Evolutionary conservation across 2,329 filamentous ascomycete genomes (phyloP).

Genomic region (Fusarium redolens): DNA sequence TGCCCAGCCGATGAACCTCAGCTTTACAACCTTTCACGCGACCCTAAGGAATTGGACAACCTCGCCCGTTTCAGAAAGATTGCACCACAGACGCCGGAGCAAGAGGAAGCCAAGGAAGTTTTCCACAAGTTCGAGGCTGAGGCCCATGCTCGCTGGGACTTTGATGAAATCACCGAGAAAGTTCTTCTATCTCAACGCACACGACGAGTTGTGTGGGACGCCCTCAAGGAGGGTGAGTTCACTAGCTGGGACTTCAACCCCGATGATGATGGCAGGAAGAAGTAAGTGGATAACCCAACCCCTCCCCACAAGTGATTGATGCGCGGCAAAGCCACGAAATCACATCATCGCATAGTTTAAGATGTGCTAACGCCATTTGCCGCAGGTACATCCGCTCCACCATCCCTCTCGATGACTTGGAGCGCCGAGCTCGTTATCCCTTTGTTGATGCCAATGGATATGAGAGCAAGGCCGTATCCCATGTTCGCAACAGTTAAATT

Average conservation of each 20-base stretch:
- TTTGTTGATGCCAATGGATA: conserved; percentile 67
- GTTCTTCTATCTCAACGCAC: conserved; percentile 83
- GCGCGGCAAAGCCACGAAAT: conserved; percentile 36
- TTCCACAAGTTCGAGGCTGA: conserved; percentile 79
- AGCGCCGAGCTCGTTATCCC: conserved; percentile 80
- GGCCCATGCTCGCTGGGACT: conserved; percentile 81
- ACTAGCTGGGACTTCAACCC: conserved; percentile 91
- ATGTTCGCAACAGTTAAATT: conserved; percentile 45
- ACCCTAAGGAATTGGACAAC: conserved; percentile 83
- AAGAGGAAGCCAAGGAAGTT: conserved; percentile 60
- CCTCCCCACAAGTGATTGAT: conserved; percentile 13
- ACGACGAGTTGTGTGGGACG: conserved; percentile 81
- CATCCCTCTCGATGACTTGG: conserved; percentile 82
- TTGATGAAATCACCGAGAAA: conserved; percentile 78
- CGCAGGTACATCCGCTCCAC: conserved; percentile 85
- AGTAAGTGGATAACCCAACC: conserved; percentile 57
- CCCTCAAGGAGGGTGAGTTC: conserved; percentile 79
- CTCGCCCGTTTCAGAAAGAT: conserved; percentile 64
- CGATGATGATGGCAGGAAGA: conserved; percentile 73
- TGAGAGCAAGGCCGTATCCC: conserved; percentile 57
- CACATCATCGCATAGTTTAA: conserved; percentile 45
- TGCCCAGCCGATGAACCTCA: conserved; percentile 87
- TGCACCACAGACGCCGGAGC: conserved; percentile 54
- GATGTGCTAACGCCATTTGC: conserved; percentile 41
- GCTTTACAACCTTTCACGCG: conserved; percentile 81